A percentile compares a stretch with the other conserved stretches of the same genome.
These are phyloP conservation scores for Solanum gracilifrons DNA, from an alignment of 257 asterid genomes.

Conservation along the genomic window DNA sequence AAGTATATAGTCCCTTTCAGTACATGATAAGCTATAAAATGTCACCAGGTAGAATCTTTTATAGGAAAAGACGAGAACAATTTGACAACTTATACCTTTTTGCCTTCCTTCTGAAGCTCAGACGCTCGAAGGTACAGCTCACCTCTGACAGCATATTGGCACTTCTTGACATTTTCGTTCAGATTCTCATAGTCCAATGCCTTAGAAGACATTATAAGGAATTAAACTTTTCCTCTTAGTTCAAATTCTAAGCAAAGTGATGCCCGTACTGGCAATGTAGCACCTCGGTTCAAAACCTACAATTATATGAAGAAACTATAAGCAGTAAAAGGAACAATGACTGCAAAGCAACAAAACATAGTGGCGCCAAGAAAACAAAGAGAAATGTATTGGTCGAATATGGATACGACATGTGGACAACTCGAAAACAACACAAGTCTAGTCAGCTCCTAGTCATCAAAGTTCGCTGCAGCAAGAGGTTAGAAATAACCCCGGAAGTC, in stretches of 20 bases:
- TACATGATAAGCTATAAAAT: neutral
- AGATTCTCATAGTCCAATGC: constrained; percentile 80
- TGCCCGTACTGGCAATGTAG: neutral
- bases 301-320: neutral
- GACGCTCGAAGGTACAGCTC: constrained; percentile 99
- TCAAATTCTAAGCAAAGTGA: neutral
- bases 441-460: neutral
- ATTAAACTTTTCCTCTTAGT: neutral
- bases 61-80: neutral
- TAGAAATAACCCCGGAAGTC: neutral
- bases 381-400: neutral
- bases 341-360: neutral
- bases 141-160: constrained; percentile 98
- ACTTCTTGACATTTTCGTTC: constrained; percentile 92
- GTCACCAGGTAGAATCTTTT: neutral
- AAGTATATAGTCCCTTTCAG: neutral
- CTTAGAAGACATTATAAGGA: constrained; percentile 41
- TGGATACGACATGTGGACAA: neutral
- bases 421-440: neutral
- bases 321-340: neutral
- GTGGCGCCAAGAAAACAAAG: neutral
- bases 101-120: constrained; percentile 98
- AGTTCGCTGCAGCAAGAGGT: neutral
- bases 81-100: constrained; percentile 46
- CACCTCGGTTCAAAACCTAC: neutral